A percentile compares a stretch with the other conserved stretches of the same genome.
phyloP scores from a whole-genome alignment of 805 yeast species.

The Sungouiozyma intestinalis region DNA sequence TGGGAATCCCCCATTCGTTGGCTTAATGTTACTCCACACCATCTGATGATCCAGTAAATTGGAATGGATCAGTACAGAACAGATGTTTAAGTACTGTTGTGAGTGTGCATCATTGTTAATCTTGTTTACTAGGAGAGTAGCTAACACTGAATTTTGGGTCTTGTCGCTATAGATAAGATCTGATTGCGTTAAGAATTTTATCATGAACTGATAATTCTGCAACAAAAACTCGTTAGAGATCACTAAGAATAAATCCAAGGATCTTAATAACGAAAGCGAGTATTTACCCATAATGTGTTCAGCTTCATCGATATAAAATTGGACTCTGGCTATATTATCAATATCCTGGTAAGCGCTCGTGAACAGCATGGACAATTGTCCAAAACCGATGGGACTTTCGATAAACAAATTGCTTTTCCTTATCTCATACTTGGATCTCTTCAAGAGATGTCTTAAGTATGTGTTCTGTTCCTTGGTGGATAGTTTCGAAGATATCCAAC shows the following conservation, averaged over 20 bases:
- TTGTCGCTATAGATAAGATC: conserved; percentile 33
- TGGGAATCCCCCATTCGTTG: conserved; percentile 39
- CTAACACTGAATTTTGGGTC: conserved; percentile 50
- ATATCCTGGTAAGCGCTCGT: conserved; percentile 33
- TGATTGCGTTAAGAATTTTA: conserved; percentile 42
- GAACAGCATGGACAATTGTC: conserved; percentile 48
- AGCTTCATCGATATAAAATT: conserved; percentile 37
- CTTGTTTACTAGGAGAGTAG: conserved; percentile 41
- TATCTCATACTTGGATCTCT: conserved; percentile 31
- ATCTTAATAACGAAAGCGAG: conserved; percentile 60
- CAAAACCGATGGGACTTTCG: conserved; percentile 72
- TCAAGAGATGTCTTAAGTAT: conserved; percentile 18
- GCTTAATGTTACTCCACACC: conserved; percentile 46
- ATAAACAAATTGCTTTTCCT: conserved; percentile 53
- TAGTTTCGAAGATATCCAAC: conserved; percentile 25
- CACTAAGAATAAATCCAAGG: conserved; percentile 52
- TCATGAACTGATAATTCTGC: conserved; percentile 35
- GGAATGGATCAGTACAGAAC: conserved; percentile 52
- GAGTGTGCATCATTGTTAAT: conserved; percentile 1
- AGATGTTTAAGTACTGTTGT: conserved; percentile 32
- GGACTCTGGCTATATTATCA: conserved; percentile 34
- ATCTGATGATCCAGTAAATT: conserved; percentile 57
- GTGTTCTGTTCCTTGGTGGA: conserved; percentile 15
- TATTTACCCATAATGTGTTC: conserved; percentile 62
- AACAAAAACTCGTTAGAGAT: conserved; percentile 38